Evolutionary conservation across 306 rosid species (phyloP), one percentile per base, ranked within the genome.

Genomic region (Lupinus albus): DNA sequence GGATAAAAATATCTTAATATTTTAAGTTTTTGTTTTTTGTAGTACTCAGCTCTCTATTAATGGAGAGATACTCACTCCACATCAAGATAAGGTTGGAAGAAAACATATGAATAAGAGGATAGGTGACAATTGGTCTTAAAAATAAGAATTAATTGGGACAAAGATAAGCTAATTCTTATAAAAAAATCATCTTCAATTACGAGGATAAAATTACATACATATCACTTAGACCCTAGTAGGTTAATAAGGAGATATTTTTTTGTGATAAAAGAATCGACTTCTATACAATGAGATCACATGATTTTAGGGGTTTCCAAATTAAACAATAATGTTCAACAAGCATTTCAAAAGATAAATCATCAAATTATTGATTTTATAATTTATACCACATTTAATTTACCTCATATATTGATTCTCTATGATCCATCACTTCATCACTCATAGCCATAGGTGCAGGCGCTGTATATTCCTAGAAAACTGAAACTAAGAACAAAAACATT

Each of bases 401-500:
- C 85, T 64, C 36, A 32, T 53, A 36, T 47, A 45, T 48, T 38
- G 5, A 47, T 35, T 71, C 18, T 33, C 14, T 32, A 32, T 32
- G 13, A 21, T 41, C 13, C 35, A 39, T n/a, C 35, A 6, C 42
- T 28, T 30, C 16, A 17, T 50, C 32, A 8, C n/a, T 8, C 56
- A 9, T 0, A 42, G 4, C 9, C 46, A 5, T 14, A 12, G 35
- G 0, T 25, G 28, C 28, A 25, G 3, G 3, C 1, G 1, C 28
- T 25, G 28, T 2, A 25, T 25, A 1, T 25, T 46, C 21, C 55
- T 25, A 16, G 32, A 48, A 4, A 44, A 15, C 74, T 69, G 76
- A 57, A 28, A 16, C 36, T 15, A 54, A 18, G 6, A 50, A 6
- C 52, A 53, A 33, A 59, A 73, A 50, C 42, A 67, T 54, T 16